Base-by-base conservation (phyloP, 208 protist species). In the Wallacemonas sp. region DNA sequence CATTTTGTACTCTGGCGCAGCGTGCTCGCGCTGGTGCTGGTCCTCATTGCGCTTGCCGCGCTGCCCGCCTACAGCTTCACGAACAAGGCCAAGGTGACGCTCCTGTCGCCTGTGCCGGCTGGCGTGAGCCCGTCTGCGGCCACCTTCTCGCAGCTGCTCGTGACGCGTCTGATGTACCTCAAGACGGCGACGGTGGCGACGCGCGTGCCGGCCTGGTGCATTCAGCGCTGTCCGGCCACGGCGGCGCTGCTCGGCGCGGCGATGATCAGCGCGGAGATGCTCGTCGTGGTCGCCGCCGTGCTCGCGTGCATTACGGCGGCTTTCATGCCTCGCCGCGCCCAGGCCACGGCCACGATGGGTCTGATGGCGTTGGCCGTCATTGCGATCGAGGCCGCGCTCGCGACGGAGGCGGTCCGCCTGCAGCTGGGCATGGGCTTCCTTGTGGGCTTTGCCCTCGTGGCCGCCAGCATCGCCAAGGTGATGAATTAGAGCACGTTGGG, bases 21-120 rank as follows among this genome's bases (percentile, higher is more conserved):
- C 18, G 41, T 90, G 32, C 61, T 74, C 2, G 66, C 52, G 14
- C 46, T 79, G 11, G 61, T 61, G 28, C 31, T 87, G n/a, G 45
- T 89, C 22, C 18, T 84, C 8, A 26, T 88, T 32, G 71, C 54
- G 45, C 31, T 81, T 20, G n/a, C 73, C 55, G 54, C 76, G 44
- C 70, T 93, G 54, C 87, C 87, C 4, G 75, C 81, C 10, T 91
- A 80, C 65, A 82, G 74, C 52, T 90, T 93, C 68, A 67, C 59
- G 52, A 81, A 76, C 57, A 70, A 77, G 31, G 76, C 70, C 5
- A 11, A 32, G 3, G 50, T 49, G 33, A 70, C 49, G 25, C 7
- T 69, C 64, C 31, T 61, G 62, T 2, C 29, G 33, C 50, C 65
- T 59, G 48, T 71, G 65, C 72, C 54, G 22, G 11, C 39, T 18